Percentiles rank a stretch among this genome's conserved stretches.
Conservation (phyloP, 2,329 filamentous ascomycete species). For the Penicillium oxalicum region DNA sequence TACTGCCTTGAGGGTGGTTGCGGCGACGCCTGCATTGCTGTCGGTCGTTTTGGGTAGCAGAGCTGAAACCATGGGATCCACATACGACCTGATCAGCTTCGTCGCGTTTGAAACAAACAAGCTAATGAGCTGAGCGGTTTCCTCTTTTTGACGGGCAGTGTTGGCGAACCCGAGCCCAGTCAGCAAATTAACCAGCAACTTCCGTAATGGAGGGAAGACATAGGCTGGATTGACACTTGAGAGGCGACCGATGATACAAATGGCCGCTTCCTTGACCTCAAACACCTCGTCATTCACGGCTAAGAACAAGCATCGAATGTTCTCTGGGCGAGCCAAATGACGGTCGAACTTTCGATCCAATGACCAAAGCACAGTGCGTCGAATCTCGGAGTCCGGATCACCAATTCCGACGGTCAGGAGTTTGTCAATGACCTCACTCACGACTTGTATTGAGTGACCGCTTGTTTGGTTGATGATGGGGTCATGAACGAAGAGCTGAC, state of each 20-base stretch:
- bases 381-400: slow-evolving; percentile 82
- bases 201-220: slow-evolving; percentile 90
- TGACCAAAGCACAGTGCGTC: slow-evolving; percentile 78
- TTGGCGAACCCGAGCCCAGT: slow-evolving; percentile 96
- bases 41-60: slow-evolving; percentile 91
- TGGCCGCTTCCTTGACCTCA: slow-evolving; percentile 84
- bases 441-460: slow-evolving; percentile 91
- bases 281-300: slow-evolving; percentile 95
- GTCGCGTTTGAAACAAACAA: slow-evolving; percentile 90
- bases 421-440: slow-evolving; percentile 96
- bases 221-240: slow-evolving; percentile 92
- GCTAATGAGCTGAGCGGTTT: slow-evolving; percentile 88
- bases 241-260: slow-evolving; percentile 90
- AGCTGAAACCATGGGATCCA: slow-evolving; percentile 91
- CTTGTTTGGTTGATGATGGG: slow-evolving; percentile 98
- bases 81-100: slow-evolving; percentile 88
- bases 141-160: slow-evolving; percentile 88
- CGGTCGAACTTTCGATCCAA: slow-evolving; percentile 91
- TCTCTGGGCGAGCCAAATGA: slow-evolving; percentile 94
- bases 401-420: slow-evolving; percentile 91
- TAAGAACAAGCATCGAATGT: slow-evolving; percentile 90
- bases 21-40: slow-evolving; percentile 76
- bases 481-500: slow-evolving; percentile 92
- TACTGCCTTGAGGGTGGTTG: slow-evolving; percentile 90
- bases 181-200: slow-evolving; percentile 90